phyloP scores from a whole-genome alignment of 768 basidiomycete genomes.

The Lactarius sanguifluus region DNA sequence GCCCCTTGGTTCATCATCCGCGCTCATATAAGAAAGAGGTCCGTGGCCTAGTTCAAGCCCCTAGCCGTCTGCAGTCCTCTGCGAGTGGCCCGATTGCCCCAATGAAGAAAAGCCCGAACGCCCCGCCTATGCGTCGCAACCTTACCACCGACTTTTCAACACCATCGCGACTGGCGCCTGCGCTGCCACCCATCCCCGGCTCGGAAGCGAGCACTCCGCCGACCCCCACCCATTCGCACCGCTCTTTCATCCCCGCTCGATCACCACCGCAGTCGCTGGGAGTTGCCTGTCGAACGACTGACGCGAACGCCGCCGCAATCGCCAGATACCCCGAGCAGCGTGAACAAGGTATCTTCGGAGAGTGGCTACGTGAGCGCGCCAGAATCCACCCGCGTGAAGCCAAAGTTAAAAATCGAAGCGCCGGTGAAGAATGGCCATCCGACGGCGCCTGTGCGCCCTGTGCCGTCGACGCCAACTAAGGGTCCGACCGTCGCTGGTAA shows the following conservation, averaged over 20 bases:
- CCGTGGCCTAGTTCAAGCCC: neutral
- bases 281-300: slow-evolving; percentile 69
- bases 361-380: slow-evolving; percentile 30
- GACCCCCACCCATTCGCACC: slow-evolving; percentile 43
- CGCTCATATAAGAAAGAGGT: slow-evolving; percentile 20
- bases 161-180: slow-evolving; percentile 25
- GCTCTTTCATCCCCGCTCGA: slow-evolving; percentile 51
- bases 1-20: slow-evolving; percentile 10
- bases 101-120: slow-evolving; percentile 17
- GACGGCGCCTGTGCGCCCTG: slow-evolving; percentile 3
- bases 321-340: slow-evolving; percentile 6
- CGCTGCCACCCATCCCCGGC: slow-evolving; percentile 41
- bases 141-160: slow-evolving; percentile 28
- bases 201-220: slow-evolving; percentile 65
- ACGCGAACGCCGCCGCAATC: slow-evolving; percentile 34
- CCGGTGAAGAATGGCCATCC: slow-evolving; percentile 2
- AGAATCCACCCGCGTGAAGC: slow-evolving; percentile 11
- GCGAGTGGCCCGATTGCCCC: neutral
- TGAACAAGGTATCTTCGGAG: slow-evolving; percentile 24
- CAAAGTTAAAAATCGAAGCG: slow-evolving; percentile 7
- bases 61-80: slow-evolving; percentile 21
- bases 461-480: slow-evolving; percentile 18
- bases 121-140: slow-evolving; percentile 25
- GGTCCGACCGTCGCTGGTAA: slow-evolving; percentile 45
- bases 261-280: slow-evolving; percentile 68